Conservation (phyloP, 2,329 filamentous ascomycete genomes). For the Cladophialophora yegresii region DNA sequence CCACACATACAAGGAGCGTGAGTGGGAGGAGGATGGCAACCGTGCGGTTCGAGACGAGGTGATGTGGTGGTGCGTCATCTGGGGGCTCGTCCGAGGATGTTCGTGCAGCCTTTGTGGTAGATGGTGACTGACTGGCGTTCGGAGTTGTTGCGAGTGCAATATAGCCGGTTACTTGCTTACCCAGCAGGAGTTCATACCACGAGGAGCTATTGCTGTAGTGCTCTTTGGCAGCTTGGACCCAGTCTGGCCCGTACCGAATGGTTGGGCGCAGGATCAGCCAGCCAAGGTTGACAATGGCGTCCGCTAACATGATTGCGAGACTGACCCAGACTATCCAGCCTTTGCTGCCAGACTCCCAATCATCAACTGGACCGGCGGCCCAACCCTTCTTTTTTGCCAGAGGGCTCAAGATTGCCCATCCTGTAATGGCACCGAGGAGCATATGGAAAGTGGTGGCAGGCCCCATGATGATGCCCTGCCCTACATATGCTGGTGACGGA, state of each 20-base stretch:
- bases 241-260: slow-evolving; percentile 50
- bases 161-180: slow-evolving; percentile 23
- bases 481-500: slow-evolving; percentile 93
- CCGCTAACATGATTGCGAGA: slow-evolving; percentile 92
- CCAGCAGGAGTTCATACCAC: slow-evolving; percentile 32
- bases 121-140: background rate
- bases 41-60: slow-evolving; percentile 72
- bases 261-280: slow-evolving; percentile 71
- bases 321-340: slow-evolving; percentile 99
- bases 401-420: slow-evolving; percentile 89
- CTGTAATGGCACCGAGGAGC: slow-evolving; percentile 83
- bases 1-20: slow-evolving; percentile 77
- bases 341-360: slow-evolving; percentile 92
- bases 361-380: slow-evolving; percentile 81
- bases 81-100: slow-evolving; percentile 50
- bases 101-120: slow-evolving; percentile 11
- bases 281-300: slow-evolving; percentile 83
- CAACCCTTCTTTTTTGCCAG: slow-evolving; percentile 82
- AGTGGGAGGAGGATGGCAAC: slow-evolving; percentile 74
- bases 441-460: slow-evolving; percentile 93
- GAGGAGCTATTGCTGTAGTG: slow-evolving; percentile 28
- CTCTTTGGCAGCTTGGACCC: slow-evolving; percentile 35
- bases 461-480: slow-evolving; percentile 98
- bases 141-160: slow-evolving; percentile 17
- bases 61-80: slow-evolving; percentile 78